phyloP scores from a whole-genome alignment of 345 rosid genomes.

The Linum usitatissimum region DNA sequence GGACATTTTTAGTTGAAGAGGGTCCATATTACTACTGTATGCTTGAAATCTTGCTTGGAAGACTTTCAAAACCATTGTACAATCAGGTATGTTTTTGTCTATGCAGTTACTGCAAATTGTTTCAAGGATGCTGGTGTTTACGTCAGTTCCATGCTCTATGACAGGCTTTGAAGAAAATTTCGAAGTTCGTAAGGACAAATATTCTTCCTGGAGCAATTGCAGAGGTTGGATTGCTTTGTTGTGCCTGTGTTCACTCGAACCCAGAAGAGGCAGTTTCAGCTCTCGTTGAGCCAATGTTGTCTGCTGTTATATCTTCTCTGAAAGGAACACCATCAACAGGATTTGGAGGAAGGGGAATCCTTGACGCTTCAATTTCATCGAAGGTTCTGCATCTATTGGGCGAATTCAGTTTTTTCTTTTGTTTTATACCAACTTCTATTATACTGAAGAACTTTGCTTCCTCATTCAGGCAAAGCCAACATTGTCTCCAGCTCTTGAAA shows the following conservation, averaged over 20 bases:
- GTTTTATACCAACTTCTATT: conserved; percentile 14
- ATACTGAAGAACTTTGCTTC: conserved; percentile 9
- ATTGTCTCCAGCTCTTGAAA: conserved; percentile 91
- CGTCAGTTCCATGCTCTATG: conserved; percentile 9
- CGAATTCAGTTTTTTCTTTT: conserved; percentile 15
- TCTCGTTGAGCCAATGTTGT: conserved; percentile 80
- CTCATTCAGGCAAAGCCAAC: conserved; percentile 51
- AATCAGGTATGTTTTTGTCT: conserved; percentile 47
- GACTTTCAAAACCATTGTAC: conserved; percentile 73
- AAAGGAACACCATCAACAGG: conserved; percentile 83
- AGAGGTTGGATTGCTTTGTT: conserved; percentile 95
- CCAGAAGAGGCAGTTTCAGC: conserved; percentile 84
- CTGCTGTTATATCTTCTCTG: conserved; percentile 69
- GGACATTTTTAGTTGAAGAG: conserved; percentile 95
- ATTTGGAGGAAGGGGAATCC: conserved; percentile 67
- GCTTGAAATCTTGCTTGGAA: conserved; percentile 94
- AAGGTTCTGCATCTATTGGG: conserved; percentile 43
- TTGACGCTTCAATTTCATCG: conserved; percentile 34
- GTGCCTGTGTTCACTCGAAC: conserved; percentile 92
- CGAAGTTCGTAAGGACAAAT: conserved; percentile 82
- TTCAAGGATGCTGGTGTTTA: conserved; percentile 7
- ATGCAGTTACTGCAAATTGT: not conserved
- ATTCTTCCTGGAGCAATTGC: conserved; percentile 99
- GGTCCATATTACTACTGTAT: conserved; percentile 95
- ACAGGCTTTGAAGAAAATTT: conserved; percentile 91